Conservation (phyloP, 2,329 filamentous ascomycete genomes). For the Aspergillaceae sp. region DNA sequence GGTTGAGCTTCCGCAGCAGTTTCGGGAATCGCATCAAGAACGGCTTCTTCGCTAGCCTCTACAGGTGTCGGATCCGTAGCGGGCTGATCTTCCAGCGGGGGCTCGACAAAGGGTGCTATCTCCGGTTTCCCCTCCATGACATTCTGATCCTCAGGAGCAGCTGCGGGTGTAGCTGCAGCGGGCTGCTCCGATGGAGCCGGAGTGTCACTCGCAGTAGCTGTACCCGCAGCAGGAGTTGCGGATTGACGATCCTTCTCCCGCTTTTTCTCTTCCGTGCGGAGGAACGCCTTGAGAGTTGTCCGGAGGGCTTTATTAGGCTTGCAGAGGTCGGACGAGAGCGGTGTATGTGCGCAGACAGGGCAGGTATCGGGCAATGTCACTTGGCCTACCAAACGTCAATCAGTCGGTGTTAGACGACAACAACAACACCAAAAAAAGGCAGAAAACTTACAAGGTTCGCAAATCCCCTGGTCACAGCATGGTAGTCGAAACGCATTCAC, state of each 20-base stretch:
- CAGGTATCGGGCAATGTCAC: constrained; percentile 67
- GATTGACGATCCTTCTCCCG: constrained; percentile 53
- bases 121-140: constrained; percentile 3
- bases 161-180: constrained; percentile 12
- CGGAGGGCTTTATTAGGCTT: constrained; percentile 84
- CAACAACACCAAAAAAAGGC: neutral
- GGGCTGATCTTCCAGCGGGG: constrained; percentile 8
- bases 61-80: constrained; percentile 3
- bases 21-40: constrained; percentile 3
- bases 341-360: constrained; percentile 86
- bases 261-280: constrained; percentile 88
- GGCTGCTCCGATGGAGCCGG: constrained; percentile 9
- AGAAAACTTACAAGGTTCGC: constrained; percentile 66
- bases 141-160: constrained; percentile 2
- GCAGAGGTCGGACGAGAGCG: constrained; percentile 77
- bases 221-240: constrained; percentile 22
- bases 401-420: neutral
- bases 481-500: constrained; percentile 84
- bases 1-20: constrained; percentile 2
- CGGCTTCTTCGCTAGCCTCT: constrained; percentile 5
- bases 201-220: constrained; percentile 16
- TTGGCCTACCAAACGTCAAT: constrained; percentile 50
- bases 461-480: constrained; percentile 93
- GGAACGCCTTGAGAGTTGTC: constrained; percentile 82
- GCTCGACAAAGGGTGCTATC: constrained; percentile 6